Base-by-base conservation (phyloP, 257 asterid species). In the Ballota nigra region DNA sequence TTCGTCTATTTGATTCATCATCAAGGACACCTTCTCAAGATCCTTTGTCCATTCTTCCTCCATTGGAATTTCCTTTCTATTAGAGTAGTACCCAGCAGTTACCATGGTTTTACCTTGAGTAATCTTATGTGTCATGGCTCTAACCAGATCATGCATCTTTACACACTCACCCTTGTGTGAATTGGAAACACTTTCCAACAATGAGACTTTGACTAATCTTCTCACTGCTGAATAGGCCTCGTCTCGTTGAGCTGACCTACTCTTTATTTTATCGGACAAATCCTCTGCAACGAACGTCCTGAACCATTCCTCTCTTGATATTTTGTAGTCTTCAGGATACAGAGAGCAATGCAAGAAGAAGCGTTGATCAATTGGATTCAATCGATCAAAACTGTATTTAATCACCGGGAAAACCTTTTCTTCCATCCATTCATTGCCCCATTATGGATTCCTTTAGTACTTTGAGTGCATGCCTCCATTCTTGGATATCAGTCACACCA, bases 1-100 rank as follows among this genome's bases (percentile, higher is more conserved):
- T 26, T 38, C 22, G 29, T n/a, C 1, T 66, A 73, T 73, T 8
- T n/a, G 0, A 8, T 53, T 73, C 49, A 6, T n/a, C 40, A 73
- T 64, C 77, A 73, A 64, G 58, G 77, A 73, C 23, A 72, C 7
- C 64, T 52, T 64, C 66, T 73, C 77, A 52, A 73, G 57, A 73
- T 73, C 57, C 57, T 34, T 24, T 5, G 47, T 23, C 77, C 77
- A 63, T 63, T 52, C 66, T 6, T 63, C 77, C n/a, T 63, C 77
- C 2, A 1, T 18, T 2, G 33, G 71, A 6, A 63, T 52, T 53
- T 63, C 45, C 45, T 15, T 6, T 31, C 8, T 4, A 26, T 55
- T 5, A 13, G 7, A 15, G 45, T 31, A 3, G 12, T 43, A 15
- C 43, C 66, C 33, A 16, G 66, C 58, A 4, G 9, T 34, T 24